Conservation (phyloP, 768 basidiomycete genomes). For the Russula ochroleuca region DNA sequence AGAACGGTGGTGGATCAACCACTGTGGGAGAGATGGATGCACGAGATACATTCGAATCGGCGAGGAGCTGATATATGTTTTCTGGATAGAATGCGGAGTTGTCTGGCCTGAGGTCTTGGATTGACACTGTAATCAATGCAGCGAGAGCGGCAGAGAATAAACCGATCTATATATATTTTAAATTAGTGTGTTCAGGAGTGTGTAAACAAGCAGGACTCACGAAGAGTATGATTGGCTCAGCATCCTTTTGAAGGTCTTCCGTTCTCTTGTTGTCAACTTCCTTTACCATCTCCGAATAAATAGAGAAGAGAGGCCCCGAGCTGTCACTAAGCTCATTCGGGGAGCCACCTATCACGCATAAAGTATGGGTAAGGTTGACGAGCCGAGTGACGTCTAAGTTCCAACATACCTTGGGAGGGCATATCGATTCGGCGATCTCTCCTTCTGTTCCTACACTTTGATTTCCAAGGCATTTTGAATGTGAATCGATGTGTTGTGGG, state of each 20-base stretch:
- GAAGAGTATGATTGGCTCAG: not conserved
- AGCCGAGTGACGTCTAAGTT: too few relatives aligned
- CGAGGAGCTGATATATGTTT: not conserved
- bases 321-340: too few relatives aligned
- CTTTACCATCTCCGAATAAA: too few relatives aligned
- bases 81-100: not conserved
- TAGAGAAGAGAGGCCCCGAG: too few relatives aligned
- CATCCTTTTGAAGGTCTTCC: not conserved
- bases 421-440: too few relatives aligned
- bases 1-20: not conserved
- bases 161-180: not conserved
- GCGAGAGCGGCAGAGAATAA: not conserved
- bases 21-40: not conserved
- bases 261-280: too few relatives aligned
- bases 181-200: not conserved
- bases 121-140: not conserved
- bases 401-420: too few relatives aligned
- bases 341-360: too few relatives aligned
- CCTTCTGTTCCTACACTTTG: too few relatives aligned
- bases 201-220: not conserved
- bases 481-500: too few relatives aligned
- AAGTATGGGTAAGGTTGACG: too few relatives aligned
- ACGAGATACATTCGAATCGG: not conserved
- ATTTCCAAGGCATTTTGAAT: too few relatives aligned
- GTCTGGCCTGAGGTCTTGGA: not conserved